Conservation (phyloP, 495 filamentous ascomycete species). For the Cladorrhinum samala region DNA sequence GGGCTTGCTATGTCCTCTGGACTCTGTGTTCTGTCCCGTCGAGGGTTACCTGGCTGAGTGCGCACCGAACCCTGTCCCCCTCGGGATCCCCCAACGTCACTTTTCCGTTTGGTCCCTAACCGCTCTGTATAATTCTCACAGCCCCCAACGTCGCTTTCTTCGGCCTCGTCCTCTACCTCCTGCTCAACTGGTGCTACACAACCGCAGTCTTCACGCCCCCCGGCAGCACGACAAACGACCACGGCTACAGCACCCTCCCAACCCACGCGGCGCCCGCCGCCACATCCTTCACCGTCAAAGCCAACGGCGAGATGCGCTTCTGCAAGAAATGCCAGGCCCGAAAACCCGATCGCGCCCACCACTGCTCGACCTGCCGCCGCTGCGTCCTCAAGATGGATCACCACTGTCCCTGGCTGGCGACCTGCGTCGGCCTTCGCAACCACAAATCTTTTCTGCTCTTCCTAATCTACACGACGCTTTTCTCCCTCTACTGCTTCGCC, state of each 20-base stretch:
- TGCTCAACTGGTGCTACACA: slow-evolving; percentile 84
- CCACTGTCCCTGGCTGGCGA: slow-evolving; percentile 97
- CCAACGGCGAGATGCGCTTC: slow-evolving; percentile 74
- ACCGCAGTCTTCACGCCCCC: slow-evolving; percentile 88
- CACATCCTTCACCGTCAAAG: slow-evolving; percentile 83
- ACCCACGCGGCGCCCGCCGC: slow-evolving; percentile 43
- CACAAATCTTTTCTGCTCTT: slow-evolving; percentile 95
- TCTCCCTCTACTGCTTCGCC: slow-evolving; percentile 74
- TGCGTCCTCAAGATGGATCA: slow-evolving; percentile 99
- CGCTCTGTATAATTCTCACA: too few relatives aligned
- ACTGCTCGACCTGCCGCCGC: slow-evolving; percentile 86
- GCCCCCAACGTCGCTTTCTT: slow-evolving; percentile 44
- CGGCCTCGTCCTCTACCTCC: slow-evolving; percentile 64
- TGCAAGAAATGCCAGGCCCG: slow-evolving; percentile 95
- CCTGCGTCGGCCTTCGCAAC: slow-evolving; percentile 87
- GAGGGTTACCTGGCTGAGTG: slow-evolving; percentile 65
- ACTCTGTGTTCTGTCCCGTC: slow-evolving; percentile 59
- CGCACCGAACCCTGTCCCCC: slow-evolving; percentile 5
- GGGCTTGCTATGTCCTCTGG: slow-evolving; percentile 84
- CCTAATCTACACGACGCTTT: slow-evolving; percentile 81
- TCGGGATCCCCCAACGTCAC: too few relatives aligned
- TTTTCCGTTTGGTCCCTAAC: too few relatives aligned
- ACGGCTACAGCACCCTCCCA: slow-evolving; percentile 48
- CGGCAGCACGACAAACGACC: slow-evolving; percentile 53
- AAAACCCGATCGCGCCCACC: slow-evolving; percentile 94